Conservation (phyloP, 176 grass and related monocot genomes). For the Lolium rigidum region DNA sequence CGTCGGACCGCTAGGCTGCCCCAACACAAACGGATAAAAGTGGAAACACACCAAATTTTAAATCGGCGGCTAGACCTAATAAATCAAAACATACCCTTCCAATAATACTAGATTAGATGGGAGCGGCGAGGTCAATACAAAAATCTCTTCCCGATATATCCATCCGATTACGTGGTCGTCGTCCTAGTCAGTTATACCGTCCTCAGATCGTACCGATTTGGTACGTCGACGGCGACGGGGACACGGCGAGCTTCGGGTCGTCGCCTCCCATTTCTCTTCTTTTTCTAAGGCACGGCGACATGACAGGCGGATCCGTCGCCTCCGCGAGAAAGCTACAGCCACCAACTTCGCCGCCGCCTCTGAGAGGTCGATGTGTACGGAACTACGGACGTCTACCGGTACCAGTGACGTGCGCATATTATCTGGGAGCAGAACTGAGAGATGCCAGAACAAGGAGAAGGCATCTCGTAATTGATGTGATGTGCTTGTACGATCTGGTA, state of each 20-base stretch:
- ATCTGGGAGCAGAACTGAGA: not conserved
- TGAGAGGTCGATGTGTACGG: too few species aligned
- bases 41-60: too few species aligned
- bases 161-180: not conserved
- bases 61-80: too few species aligned
- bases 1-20: too few species aligned
- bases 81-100: too few species aligned
- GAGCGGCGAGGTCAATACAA: not conserved
- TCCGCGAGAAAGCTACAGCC: not conserved
- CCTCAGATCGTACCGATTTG: not conserved
- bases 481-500: not conserved
- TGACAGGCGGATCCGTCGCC: not conserved
- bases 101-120: too few species aligned
- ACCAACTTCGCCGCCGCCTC: too few species aligned
- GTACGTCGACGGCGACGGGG: conserved; percentile 1
- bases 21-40: too few species aligned
- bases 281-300: not conserved
- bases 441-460: not conserved
- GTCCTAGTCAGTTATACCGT: not conserved
- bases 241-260: not conserved
- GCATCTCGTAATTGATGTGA: not conserved
- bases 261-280: not conserved
- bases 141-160: not conserved
- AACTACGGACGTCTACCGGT: too few species aligned
- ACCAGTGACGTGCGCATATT: too few species aligned